A percentile compares a stretch with the other conserved stretches of the same genome.
These are phyloP conservation scores for Dysphania ambrosioides DNA, from an alignment of 148 eudicot genomes.

Conservation along the genomic window DNA sequence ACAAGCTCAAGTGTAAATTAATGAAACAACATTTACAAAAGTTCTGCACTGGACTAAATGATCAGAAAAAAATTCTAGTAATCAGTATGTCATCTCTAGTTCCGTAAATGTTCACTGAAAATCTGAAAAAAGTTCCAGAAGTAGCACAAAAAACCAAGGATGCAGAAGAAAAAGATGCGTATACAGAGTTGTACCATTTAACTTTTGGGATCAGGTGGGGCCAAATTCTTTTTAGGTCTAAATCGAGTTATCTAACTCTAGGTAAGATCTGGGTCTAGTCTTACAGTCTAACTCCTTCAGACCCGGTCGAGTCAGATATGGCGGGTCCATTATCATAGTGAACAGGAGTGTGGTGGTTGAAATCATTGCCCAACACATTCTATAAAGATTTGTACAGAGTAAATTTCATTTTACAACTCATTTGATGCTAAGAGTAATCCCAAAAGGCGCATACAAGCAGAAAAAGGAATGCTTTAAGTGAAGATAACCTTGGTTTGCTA, in stretches of 20 bases:
- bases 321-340: neutral
- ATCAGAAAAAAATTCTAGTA: conserved; percentile 9
- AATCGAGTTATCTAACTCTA: neutral
- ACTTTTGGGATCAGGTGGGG: neutral
- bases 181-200: neutral
- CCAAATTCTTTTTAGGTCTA: no score
- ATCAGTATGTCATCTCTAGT: neutral
- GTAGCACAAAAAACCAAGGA: conserved; percentile 17
- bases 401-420: conserved; percentile 19
- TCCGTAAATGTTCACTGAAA: conserved; percentile 6
- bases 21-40: neutral
- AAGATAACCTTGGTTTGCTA: conserved; percentile 9
- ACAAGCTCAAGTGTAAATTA: neutral
- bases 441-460: conserved; percentile 14
- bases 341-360: conserved; percentile 18
- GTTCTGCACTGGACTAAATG: neutral
- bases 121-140: conserved; percentile 9
- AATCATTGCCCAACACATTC: conserved; percentile 15
- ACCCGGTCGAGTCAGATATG: neutral
- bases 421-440: conserved; percentile 16
- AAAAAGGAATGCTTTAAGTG: conserved; percentile 13
- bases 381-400: neutral
- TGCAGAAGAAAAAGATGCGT: neutral
- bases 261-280: neutral
- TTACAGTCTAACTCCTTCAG: neutral